Evolutionary conservation across 2,329 filamentous ascomycete genomes (phyloP), one percentile per base, ranked within the genome.

Genomic region (Zelopaecilomyces penicillatus): DNA sequence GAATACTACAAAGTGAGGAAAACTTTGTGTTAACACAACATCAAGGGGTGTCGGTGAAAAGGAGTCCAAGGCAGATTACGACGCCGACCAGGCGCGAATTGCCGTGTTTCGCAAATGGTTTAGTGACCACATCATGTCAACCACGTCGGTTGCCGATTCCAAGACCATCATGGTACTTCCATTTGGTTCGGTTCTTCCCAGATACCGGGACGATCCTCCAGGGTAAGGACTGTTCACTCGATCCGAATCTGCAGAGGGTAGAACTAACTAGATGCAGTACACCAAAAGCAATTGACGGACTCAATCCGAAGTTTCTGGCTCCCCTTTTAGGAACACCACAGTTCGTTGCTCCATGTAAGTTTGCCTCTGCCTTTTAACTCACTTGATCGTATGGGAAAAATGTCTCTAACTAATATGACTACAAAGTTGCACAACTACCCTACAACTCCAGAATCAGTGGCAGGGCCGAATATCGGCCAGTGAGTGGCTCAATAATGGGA

Each of bases 311-410:
- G 11, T 43, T 59, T 6, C 54, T 65, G 29, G 53, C 59, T 12
- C 45, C 56, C 1, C 41, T 64, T 5, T 52, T 67, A 28, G 56
- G 55, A 28, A 44, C 52, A 30, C 62, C 64, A 2, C 52, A 64
- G 29, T 49, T 67, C 5, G 49, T 59, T 5, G 52, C 62, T 10
- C 64, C 65, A 30, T 62, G 65, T 66, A 55, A 56, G 65, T 57
- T 30, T 2, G 26, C 5, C 42, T 12, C 3, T 6, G 9, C 12
- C 39, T 32, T 33, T 28, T 41, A 11, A 11, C 19, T 12, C 32
- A 9, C 12, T 9, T 9, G 12, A 34, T 34, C 12, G 8, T 34
- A 34, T 34, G 8, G 8, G 32, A 9, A 9, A 34, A 12, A 34
- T 12, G 32, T 9, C 32, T 56, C 42, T 35, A 19, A 30, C 35